Percentiles rank a stretch among this genome's conserved stretches.
These are phyloP conservation scores for Monocercomonoides exilis DNA, from an alignment of 78 protist species.

Conservation along the genomic window DNA sequence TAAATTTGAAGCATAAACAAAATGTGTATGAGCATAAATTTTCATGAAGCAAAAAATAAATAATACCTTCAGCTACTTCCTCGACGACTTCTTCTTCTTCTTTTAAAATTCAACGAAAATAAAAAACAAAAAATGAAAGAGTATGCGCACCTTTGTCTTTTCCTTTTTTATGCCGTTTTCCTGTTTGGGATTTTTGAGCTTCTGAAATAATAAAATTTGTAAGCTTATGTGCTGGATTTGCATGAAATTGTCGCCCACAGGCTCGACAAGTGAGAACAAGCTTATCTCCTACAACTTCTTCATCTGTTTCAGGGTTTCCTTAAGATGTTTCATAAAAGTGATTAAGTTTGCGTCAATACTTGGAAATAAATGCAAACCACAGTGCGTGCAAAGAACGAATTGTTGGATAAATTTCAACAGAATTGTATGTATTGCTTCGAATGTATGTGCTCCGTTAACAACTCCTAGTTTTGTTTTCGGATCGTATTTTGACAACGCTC, in stretches of 20 bases:
- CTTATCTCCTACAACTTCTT: background rate
- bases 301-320: constrained; percentile 33
- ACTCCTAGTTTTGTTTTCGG: background rate
- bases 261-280: constrained; percentile 17
- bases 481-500: background rate
- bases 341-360: background rate
- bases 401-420: constrained; percentile 13
- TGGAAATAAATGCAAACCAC: constrained; percentile 12
- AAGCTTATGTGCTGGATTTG: background rate
- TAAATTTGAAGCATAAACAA: too few relatives aligned
- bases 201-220: constrained; percentile 7
- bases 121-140: too few relatives aligned
- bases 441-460: constrained; percentile 23
- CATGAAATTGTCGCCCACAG: constrained; percentile 23
- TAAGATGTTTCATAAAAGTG: too few relatives aligned
- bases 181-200: too few relatives aligned
- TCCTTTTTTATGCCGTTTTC: too few relatives aligned
- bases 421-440: background rate
- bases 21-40: too few relatives aligned
- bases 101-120: too few relatives aligned
- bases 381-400: constrained; percentile 34
- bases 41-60: too few relatives aligned
- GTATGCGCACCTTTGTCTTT: too few relatives aligned
- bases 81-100: too few relatives aligned
- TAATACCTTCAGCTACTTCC: too few relatives aligned